Evolutionary conservation across 768 basidiomycete genomes (phyloP).

Genomic region (Fibroporia radiculosa): DNA sequence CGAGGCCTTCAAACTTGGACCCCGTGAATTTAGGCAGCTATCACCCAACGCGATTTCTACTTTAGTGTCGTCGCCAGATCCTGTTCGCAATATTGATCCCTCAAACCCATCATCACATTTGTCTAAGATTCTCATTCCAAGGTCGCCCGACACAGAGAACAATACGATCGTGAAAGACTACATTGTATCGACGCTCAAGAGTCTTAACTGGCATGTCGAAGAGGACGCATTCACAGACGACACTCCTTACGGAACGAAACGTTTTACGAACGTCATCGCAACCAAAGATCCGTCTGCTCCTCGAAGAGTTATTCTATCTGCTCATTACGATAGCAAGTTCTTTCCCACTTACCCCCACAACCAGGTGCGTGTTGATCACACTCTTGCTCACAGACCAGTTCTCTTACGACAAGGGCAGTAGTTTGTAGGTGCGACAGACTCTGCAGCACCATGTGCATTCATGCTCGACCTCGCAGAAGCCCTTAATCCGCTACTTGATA

Average conservation of each 20-base stretch:
- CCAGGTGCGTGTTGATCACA: slow-evolving; percentile 42
- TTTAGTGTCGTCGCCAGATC: slow-evolving; percentile 52
- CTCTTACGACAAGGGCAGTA: slow-evolving; percentile 25
- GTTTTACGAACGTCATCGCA: slow-evolving; percentile 87
- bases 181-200: slow-evolving; percentile 62
- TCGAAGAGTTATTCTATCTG: slow-evolving; percentile 77
- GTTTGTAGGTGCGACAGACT: slow-evolving; percentile 98
- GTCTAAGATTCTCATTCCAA: slow-evolving; percentile 79
- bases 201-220: slow-evolving; percentile 82
- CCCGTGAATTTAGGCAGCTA: slow-evolving; percentile 34
- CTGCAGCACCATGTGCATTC: slow-evolving; percentile 91
- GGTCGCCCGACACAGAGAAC: slow-evolving; percentile 67
- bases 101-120: slow-evolving; percentile 63
- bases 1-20: slow-evolving; percentile 25
- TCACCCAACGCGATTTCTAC: slow-evolving; percentile 42
- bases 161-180: slow-evolving; percentile 80
- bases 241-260: slow-evolving; percentile 76
- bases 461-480: slow-evolving; percentile 88
- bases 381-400: neutral
- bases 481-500: slow-evolving; percentile 63
- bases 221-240: slow-evolving; percentile 69
- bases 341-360: slow-evolving; percentile 63
- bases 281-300: slow-evolving; percentile 88
- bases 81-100: slow-evolving; percentile 60
- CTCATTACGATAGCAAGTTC: slow-evolving; percentile 92